A percentile compares a stretch with the other conserved stretches of the same genome.
phyloP scores from a whole-genome alignment of 2,329 filamentous ascomycete species.

The Pyricularia pennisetigena region DNA sequence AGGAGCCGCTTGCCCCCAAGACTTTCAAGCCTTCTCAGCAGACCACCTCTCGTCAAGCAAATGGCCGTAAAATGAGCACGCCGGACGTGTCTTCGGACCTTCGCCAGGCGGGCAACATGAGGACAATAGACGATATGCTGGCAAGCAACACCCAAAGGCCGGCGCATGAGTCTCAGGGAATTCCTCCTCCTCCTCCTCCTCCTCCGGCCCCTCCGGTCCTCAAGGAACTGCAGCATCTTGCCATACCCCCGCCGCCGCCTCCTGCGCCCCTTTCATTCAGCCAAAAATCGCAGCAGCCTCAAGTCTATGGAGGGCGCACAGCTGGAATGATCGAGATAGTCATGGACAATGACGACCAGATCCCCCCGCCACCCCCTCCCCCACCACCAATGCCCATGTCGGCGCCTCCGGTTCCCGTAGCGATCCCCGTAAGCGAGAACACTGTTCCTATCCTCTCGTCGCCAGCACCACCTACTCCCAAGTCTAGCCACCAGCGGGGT shows the following conservation, averaged over 20 bases:
- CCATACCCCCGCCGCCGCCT: conserved; percentile 50
- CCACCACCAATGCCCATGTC: conserved; percentile 13
- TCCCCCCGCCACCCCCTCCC: conserved; percentile 7
- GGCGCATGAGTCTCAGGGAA: conserved; percentile 35
- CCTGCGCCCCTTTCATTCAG: conserved; percentile 44
- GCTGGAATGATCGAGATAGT: conserved; percentile 57
- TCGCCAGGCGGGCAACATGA: conserved; percentile 28
- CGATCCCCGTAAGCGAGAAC: conserved; percentile 25
- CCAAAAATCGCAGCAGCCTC: conserved; percentile 22
- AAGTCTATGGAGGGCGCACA: conserved; percentile 31
- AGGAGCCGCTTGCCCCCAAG: conserved; percentile 26
- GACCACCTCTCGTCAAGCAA: conserved; percentile 17
- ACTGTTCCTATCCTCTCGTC: conserved; percentile 34
- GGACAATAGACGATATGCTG: conserved; percentile 37
- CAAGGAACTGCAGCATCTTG: conserved; percentile 54
- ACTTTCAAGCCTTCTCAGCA: neutral
- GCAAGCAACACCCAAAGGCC: conserved; percentile 26
- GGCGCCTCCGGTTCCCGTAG: conserved; percentile 11
- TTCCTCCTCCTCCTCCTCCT: conserved; percentile 40
- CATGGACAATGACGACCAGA: conserved; percentile 46
- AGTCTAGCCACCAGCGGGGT: conserved; percentile 41
- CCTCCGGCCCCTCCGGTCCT: conserved; percentile 47
- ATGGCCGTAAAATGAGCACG: conserved; percentile 26
- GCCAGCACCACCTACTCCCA: conserved; percentile 28
- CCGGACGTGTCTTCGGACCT: conserved; percentile 10